phyloP scores from a whole-genome alignment of 106 monocot genomes.

The Allium sativum region DNA sequence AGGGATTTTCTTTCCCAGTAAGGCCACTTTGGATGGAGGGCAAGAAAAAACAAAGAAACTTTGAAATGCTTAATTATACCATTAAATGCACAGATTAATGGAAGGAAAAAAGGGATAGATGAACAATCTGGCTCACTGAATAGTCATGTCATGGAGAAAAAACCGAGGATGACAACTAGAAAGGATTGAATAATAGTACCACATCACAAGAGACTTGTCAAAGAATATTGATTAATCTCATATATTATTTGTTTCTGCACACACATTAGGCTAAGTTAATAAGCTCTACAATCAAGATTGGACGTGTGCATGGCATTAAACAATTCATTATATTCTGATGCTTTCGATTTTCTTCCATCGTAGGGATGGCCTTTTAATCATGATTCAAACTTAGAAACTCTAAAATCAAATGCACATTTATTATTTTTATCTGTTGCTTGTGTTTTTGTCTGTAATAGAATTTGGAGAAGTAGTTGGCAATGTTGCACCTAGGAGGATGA shows the following conservation, averaged over 20 bases:
- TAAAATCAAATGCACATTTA: too few species aligned
- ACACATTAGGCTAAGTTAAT: background rate
- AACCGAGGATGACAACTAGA: conserved; percentile 9
- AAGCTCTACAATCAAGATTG: conserved; percentile 48
- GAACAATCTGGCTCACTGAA: conserved; percentile 13
- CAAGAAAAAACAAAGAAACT: too few species aligned
- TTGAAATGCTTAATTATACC: too few species aligned
- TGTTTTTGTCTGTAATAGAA: background rate
- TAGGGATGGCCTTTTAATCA: background rate
- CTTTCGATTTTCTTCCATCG: background rate
- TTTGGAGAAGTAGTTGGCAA: conserved; percentile 3
- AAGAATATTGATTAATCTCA: too few species aligned
- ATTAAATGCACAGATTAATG: too few species aligned
- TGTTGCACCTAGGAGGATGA: conserved; percentile 12
- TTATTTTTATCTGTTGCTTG: background rate
- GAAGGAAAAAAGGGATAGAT: conserved; percentile 24
- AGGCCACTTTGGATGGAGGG: too few species aligned
- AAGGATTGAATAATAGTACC: conserved; percentile 18
- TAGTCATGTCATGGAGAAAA: conserved; percentile 40
- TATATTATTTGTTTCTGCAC: too few species aligned
- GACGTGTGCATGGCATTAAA: conserved; percentile 78
- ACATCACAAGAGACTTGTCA: background rate
- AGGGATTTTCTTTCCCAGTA: too few species aligned
- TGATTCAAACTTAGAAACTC: too few species aligned
- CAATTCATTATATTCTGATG: background rate